phyloP scores from a whole-genome alignment of 2,329 filamentous ascomycete genomes.

The Curvularia eragrostidis region DNA sequence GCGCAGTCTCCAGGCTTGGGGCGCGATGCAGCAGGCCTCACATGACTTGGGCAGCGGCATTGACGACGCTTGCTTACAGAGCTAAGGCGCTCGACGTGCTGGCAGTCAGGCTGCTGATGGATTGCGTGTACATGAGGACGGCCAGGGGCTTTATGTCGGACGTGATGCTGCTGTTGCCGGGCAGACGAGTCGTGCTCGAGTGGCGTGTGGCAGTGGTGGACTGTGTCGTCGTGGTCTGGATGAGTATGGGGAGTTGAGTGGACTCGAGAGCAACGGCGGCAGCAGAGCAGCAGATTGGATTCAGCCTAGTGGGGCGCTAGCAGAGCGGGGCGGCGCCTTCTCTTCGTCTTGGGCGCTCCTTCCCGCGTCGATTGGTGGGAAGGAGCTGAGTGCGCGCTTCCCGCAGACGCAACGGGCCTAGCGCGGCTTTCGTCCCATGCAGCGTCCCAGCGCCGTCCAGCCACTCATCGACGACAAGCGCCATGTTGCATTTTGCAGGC shows the following conservation, averaged over 20 bases:
- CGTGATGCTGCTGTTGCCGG: constrained; percentile 2
- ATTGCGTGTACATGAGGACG: constrained; percentile 11
- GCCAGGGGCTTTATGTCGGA: constrained; percentile 20
- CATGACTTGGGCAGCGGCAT: constrained; percentile 23
- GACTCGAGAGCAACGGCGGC: constrained; percentile 26
- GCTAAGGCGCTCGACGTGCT: constrained; percentile 20
- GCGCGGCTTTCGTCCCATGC: constrained; percentile 28
- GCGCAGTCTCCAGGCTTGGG: constrained; percentile 15
- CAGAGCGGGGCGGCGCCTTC: constrained; percentile 31
- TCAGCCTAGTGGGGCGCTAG: constrained; percentile 17
- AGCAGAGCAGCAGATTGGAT: constrained; percentile 4
- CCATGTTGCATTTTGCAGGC: constrained; percentile 39
- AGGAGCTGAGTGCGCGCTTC: constrained; percentile 25
- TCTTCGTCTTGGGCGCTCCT: constrained; percentile 21
- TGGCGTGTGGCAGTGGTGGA: neutral
- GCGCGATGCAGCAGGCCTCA: constrained; percentile 23
- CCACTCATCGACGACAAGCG: constrained; percentile 36
- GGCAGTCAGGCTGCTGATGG: constrained; percentile 19
- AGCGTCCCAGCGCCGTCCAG: constrained; percentile 26
- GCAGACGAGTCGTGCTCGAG: neutral
- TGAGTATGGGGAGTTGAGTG: neutral
- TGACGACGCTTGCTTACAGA: constrained; percentile 24
- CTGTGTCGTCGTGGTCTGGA: constrained; percentile 5
- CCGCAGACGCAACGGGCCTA: constrained; percentile 30
- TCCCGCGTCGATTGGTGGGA: constrained; percentile 28